A percentile compares a stretch with the other conserved stretches of the same genome.
Evolutionary conservation across 768 basidiomycete genomes (phyloP).

Genomic region (Pholiota molesta): DNA sequence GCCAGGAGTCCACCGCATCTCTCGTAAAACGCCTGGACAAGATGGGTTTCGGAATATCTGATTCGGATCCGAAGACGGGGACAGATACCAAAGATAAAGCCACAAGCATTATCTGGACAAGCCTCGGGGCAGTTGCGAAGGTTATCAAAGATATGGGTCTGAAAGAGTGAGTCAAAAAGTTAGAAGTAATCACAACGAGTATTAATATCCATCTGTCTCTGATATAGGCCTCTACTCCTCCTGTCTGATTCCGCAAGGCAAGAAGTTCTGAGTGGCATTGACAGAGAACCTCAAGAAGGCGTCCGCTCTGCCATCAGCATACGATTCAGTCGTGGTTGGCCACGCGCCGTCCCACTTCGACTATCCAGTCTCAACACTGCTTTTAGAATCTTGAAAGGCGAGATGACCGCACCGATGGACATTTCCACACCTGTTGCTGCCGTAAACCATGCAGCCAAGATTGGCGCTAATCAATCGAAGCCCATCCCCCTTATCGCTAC

Average conservation of each 20-base stretch:
- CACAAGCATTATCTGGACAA: constrained; percentile 52
- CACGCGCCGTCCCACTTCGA: constrained; percentile 54
- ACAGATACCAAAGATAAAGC: background rate
- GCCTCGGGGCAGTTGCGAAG: constrained; percentile 58
- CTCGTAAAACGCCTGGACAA: constrained; percentile 43
- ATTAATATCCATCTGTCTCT: background rate
- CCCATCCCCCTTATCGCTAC: constrained; percentile 54
- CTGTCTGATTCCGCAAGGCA: constrained; percentile 52
- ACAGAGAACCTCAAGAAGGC: background rate
- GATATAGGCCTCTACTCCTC: constrained; percentile 54
- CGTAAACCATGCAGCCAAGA: constrained; percentile 3
- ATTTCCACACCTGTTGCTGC: constrained; percentile 5
- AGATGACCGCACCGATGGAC: constrained; percentile 19
- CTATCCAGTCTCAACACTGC: constrained; percentile 64
- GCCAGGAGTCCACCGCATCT: constrained; percentile 57
- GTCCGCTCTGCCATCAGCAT: constrained; percentile 18
- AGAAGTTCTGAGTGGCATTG: constrained; percentile 35
- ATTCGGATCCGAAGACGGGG: background rate
- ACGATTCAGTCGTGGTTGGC: constrained; percentile 69
- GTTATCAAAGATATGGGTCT: constrained; percentile 43
- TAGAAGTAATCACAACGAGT: background rate
- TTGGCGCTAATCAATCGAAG: background rate
- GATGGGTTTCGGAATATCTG: constrained; percentile 9
- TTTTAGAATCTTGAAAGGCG: constrained; percentile 62
- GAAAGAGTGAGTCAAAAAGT: constrained; percentile 35